A percentile compares a stretch with the other conserved stretches of the same genome.
phyloP scores from a whole-genome alignment of 2,329 filamentous ascomycete species.

The Exserohilum rostratum region DNA sequence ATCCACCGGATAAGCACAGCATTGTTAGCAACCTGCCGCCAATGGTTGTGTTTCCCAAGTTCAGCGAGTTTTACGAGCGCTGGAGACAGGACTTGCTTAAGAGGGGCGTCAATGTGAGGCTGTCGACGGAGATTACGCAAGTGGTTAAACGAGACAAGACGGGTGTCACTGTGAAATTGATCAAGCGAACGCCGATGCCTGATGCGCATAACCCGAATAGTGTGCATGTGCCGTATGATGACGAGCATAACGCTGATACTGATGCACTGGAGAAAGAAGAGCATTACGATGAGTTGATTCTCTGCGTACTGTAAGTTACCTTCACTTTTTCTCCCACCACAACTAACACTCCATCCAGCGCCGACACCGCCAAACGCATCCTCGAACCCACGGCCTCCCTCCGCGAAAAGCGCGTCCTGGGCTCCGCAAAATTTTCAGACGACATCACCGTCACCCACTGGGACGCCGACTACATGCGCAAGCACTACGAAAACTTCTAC shows the following conservation, averaged over 20 bases:
- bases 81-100: slow-evolving; percentile 62
- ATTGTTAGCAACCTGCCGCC: slow-evolving; percentile 59
- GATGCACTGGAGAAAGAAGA: slow-evolving; percentile 54
- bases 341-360: slow-evolving; percentile 34
- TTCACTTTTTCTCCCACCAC: not conserved
- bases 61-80: slow-evolving; percentile 65
- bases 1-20: slow-evolving; percentile 56
- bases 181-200: slow-evolving; percentile 50
- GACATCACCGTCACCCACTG: slow-evolving; percentile 74
- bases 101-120: slow-evolving; percentile 62
- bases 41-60: slow-evolving; percentile 68
- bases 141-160: slow-evolving; percentile 59
- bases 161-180: slow-evolving; percentile 58
- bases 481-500: slow-evolving; percentile 70
- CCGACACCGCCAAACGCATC: slow-evolving; percentile 63
- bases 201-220: slow-evolving; percentile 56
- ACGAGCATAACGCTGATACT: slow-evolving; percentile 48
- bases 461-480: slow-evolving; percentile 68
- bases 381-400: slow-evolving; percentile 64
- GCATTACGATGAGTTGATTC: slow-evolving; percentile 68
- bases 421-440: slow-evolving; percentile 72
- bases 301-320: slow-evolving; percentile 60
- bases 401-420: slow-evolving; percentile 70
- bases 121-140: slow-evolving; percentile 62
- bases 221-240: slow-evolving; percentile 48